Evolutionary conservation across 2,329 filamentous ascomycete species (phyloP), one percentile per base, ranked within the genome.

Genomic region (Escovopsis weberi): DNA sequence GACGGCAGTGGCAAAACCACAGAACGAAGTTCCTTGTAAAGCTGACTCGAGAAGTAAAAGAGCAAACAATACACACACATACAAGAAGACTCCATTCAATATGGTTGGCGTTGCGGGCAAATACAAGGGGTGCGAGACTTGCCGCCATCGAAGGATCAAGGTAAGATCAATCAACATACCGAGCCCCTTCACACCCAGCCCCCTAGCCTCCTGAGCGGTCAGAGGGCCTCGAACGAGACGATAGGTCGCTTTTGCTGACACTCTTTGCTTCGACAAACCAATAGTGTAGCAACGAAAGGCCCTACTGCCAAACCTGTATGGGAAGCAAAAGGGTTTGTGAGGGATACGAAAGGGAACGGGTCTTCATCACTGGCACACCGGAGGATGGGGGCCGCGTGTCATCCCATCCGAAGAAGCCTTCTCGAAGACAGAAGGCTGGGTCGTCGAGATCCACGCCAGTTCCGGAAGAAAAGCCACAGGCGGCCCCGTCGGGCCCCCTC

Each of bases 21-120:
- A 43, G 38, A 33, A 30, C 41, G 33, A 40, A 32, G 34, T 41
- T 41, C 38, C 44, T 19, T 30, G 26, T 19, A 2, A n/a, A 38
- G 34, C 11, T 38, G 10, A 30, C 36, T 32, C 19, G 39, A 38
- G 18, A 7, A 23, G 19, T 41, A 39, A 6, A 38, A 12, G 15
- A 28, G 12, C 4, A 15, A 36, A 12, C 19, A 36, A 12, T 26
- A 23, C 6, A 9, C 5, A 7, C 34, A 34, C 19, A 32, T 44
- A 37, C 34, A 23, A 35, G 33, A 12, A 40, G 33, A 34, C 34
- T 40, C 41, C 32, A 47, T 36, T 48, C 53, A 63, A 43, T 33
- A 77, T 78, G 74, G 74, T 78, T 49, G 75, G 75, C 42, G 74
- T 79, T 45, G 68, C 74, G 33, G 75, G 75, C 41, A 78, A 78